A percentile compares a stretch with the other conserved stretches of the same genome.
Conservation (phyloP, 345 rosid species). For the Eucalyptus grandis region DNA sequence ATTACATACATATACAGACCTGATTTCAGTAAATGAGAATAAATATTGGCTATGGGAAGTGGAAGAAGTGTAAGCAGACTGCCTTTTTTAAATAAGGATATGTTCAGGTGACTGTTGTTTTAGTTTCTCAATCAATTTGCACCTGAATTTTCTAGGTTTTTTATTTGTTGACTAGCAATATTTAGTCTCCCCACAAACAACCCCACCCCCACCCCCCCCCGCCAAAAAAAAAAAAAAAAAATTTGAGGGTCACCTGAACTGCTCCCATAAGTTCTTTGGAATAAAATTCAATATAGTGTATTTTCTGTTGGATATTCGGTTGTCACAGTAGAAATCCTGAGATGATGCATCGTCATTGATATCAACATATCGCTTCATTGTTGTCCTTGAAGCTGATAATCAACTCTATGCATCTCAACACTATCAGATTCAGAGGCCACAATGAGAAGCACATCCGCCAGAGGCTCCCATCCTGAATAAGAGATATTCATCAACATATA, state of each 20-base stretch:
- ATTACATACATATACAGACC: background rate
- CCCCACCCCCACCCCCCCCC: rapidly evolving
- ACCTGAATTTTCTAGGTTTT: background rate
- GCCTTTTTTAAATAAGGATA: background rate
- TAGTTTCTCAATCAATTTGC: background rate
- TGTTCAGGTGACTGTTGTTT: background rate
- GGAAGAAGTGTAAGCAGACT: background rate
- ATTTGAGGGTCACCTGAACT: constrained; percentile 50
- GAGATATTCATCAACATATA: background rate
- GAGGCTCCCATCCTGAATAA: background rate
- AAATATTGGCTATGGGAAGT: background rate
- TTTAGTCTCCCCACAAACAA: background rate
- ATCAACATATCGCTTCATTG: constrained; percentile 88
- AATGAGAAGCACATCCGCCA: background rate
- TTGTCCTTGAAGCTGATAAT: constrained; percentile 8
- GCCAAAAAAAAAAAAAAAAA: too few species aligned
- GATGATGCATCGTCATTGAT: constrained; percentile 77
- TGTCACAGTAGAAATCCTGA: constrained; percentile 61
- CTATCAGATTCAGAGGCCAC: background rate
- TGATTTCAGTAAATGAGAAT: background rate
- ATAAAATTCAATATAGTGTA: constrained; percentile 80
- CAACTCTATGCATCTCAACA: background rate
- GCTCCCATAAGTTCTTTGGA: constrained; percentile 92
- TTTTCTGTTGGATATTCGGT: constrained; percentile 84
- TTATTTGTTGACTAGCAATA: background rate